Evolutionary conservation across 768 basidiomycete species (phyloP).

Genomic region (Leccinum uliginosum): DNA sequence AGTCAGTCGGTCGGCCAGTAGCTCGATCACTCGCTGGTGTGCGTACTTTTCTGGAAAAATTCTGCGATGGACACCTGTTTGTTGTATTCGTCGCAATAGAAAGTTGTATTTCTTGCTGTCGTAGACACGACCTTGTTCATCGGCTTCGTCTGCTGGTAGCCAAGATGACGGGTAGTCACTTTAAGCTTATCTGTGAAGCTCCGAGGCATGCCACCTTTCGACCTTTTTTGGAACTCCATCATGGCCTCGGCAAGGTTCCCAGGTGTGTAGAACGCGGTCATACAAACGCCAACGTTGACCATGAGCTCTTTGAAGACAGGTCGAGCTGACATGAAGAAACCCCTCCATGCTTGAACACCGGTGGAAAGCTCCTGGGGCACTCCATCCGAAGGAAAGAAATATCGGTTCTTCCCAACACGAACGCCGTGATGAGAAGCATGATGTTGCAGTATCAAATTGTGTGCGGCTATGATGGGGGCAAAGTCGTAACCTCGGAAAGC

Average conservation of each 20-base stretch:
- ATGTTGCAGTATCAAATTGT: slow-evolving; percentile 45
- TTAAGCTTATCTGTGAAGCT: slow-evolving; percentile 51
- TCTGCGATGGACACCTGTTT: slow-evolving; percentile 52
- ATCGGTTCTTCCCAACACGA: slow-evolving; percentile 47
- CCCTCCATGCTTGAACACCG: slow-evolving; percentile 43
- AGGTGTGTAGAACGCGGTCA: slow-evolving; percentile 52
- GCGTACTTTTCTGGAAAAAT: slow-evolving; percentile 61
- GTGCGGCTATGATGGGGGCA: slow-evolving; percentile 39
- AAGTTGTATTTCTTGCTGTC: slow-evolving; percentile 46
- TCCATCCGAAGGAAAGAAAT: slow-evolving; percentile 41
- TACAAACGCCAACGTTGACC: slow-evolving; percentile 53
- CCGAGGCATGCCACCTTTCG: slow-evolving; percentile 41
- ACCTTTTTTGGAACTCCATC: slow-evolving; percentile 39
- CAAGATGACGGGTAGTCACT: slow-evolving; percentile 53
- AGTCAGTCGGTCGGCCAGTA: slow-evolving; percentile 4
- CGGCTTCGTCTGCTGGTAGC: slow-evolving; percentile 48
- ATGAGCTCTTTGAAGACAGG: slow-evolving; percentile 46
- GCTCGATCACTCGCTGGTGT: not conserved
- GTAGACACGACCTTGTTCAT: slow-evolving; percentile 36
- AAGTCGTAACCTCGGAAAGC: slow-evolving; percentile 38
- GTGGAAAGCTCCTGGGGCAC: slow-evolving; percentile 26
- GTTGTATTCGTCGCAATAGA: slow-evolving; percentile 55
- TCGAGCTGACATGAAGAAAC: slow-evolving; percentile 49
- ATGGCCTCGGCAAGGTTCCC: slow-evolving; percentile 64
- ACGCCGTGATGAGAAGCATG: slow-evolving; percentile 41